Evolutionary conservation across 495 filamentous ascomycete genomes (phyloP).

Genomic region (Choiromyces venosus): DNA sequence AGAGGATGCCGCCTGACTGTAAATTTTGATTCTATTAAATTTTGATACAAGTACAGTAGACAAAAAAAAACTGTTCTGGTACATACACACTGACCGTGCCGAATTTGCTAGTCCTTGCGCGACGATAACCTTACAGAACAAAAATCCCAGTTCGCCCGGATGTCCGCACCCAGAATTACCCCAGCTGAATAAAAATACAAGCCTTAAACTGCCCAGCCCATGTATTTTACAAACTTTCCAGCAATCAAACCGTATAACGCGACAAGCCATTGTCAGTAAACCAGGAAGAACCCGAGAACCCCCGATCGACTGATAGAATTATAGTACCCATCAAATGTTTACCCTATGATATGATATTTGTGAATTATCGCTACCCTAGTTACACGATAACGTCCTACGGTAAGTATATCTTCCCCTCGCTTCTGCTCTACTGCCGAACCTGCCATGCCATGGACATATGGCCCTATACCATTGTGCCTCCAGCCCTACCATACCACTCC

Average conservation of each 20-base stretch:
- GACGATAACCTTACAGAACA: not conserved
- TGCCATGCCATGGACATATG: not conserved
- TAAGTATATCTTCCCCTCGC: not conserved
- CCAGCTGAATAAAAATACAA: not conserved
- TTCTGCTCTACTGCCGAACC: not conserved
- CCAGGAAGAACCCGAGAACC: not conserved
- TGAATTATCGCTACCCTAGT: not conserved
- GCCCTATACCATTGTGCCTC: not conserved
- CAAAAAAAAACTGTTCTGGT: no score
- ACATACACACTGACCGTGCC: no score
- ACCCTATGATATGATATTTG: not conserved
- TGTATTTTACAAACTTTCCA: not conserved
- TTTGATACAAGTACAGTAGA: no score
- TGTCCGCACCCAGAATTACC: not conserved
- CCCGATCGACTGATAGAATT: not conserved
- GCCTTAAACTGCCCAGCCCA: not conserved
- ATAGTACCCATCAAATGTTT: not conserved
- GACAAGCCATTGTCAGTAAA: not conserved
- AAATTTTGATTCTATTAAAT: not conserved
- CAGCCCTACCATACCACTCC: not conserved
- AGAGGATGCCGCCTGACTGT: not conserved
- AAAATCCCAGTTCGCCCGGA: not conserved
- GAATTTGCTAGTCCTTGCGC: no score
- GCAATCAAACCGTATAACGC: no score
- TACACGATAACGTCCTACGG: not conserved